These are phyloP conservation scores for Fusarium heterosporum DNA, from an alignment of 2,329 filamentous ascomycete species.

Conservation along the genomic window DNA sequence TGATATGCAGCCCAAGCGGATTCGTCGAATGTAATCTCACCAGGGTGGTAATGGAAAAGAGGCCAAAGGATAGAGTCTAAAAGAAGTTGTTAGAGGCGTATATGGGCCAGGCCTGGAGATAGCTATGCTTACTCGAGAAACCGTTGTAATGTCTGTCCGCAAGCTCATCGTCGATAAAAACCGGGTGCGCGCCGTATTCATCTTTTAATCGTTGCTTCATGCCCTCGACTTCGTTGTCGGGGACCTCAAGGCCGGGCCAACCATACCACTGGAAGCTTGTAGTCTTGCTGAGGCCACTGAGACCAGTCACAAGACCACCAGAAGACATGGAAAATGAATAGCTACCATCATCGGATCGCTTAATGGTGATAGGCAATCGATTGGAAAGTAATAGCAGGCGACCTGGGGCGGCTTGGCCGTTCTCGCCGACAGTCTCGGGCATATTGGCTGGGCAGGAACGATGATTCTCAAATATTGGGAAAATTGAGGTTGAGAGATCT, in stretches of 20 bases:
- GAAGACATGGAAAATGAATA: constrained; percentile 98
- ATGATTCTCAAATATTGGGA: not conserved
- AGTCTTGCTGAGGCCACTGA: constrained; percentile 90
- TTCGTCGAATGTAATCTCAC: constrained; percentile 98
- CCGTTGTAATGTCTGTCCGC: constrained; percentile 98
- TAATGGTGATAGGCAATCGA: constrained; percentile 95
- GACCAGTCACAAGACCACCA: constrained; percentile 91
- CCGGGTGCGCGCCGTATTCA: constrained; percentile 88
- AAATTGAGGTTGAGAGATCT: constrained; percentile 1
- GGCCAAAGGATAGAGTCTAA: constrained; percentile 97
- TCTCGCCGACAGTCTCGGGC: constrained; percentile 53
- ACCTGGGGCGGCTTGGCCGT: constrained; percentile 53
- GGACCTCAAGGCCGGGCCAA: constrained; percentile 94
- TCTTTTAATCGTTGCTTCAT: constrained; percentile 84
- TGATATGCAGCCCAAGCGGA: constrained; percentile 92
- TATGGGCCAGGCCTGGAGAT: not conserved
- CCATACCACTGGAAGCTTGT: constrained; percentile 99
- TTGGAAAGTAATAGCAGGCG: constrained; percentile 90
- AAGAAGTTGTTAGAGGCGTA: constrained; percentile 17
- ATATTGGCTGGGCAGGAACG: constrained; percentile 45
- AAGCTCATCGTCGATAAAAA: constrained; percentile 93
- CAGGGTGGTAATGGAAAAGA: constrained; percentile 97
- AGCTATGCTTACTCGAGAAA: constrained; percentile 81
- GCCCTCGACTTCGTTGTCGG: constrained; percentile 79
- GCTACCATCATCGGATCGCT: constrained; percentile 88